Conservation (phyloP, 805 yeast genomes). For the Kuraishia molischiana region DNA sequence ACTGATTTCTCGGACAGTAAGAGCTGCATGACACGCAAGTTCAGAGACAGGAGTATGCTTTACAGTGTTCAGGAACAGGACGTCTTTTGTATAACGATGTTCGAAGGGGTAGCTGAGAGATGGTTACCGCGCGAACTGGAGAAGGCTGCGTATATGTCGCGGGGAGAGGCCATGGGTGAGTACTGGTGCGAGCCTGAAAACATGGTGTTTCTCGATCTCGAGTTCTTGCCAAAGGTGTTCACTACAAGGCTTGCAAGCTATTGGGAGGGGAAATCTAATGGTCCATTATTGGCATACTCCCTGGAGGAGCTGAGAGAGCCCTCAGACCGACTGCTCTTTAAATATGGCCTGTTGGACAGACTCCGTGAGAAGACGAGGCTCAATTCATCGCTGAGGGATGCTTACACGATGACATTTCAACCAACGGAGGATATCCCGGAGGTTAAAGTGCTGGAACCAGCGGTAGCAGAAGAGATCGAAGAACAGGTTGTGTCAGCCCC, state of each 20-base stretch:
- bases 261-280: neutral
- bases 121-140: neutral
- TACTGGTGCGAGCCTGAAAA: neutral
- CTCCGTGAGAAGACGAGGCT: too few relatives aligned
- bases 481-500: too few relatives aligned
- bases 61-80: neutral
- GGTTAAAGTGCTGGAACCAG: too few relatives aligned
- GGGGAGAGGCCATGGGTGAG: neutral
- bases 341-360: too few relatives aligned
- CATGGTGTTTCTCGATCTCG: neutral
- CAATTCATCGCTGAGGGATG: too few relatives aligned
- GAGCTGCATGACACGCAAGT: neutral
- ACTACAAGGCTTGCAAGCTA: neutral
- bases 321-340: too few relatives aligned
- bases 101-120: neutral
- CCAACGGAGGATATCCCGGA: too few relatives aligned
- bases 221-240: neutral
- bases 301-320: too few relatives aligned
- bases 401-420: too few relatives aligned
- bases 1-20: neutral
- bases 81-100: neutral
- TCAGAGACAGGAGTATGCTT: neutral
- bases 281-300: too few relatives aligned
- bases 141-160: neutral
- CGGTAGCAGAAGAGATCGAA: too few relatives aligned